Evolutionary conservation across 2,329 filamentous ascomycete species (phyloP), one percentile per base, ranked within the genome.

Genomic region (Tolypocladium nubicola): DNA sequence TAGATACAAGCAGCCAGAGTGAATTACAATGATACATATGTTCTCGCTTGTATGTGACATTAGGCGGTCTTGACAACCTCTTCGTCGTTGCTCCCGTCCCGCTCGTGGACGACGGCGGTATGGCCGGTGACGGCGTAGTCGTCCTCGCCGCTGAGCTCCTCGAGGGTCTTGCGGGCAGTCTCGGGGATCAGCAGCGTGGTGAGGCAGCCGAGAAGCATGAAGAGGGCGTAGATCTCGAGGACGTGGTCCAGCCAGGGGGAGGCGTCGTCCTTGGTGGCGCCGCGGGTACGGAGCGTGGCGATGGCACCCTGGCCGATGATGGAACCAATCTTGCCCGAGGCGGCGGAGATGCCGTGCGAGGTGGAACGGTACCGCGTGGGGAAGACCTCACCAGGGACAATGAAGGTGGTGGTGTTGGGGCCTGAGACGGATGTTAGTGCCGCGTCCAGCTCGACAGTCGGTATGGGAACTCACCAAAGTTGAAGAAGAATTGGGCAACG

Each of bases 181-280:
- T 90, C 88, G 9, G 85, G 85, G 59, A 90, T 88, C 58, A 89
- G 73, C 1, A 88, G 71, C 1, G 86, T 86, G 11, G 86, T 88
- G 67, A 87, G 78, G 72, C 82, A 76, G 57, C 88, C 88, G 58
- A 83, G 75, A 39, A 90, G 78, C 88, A 90, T 91, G 78, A 92
- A 90, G 35, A 89, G 76, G 7, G 87, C 86, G 66, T 79, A 81
- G 64, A 90, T 90, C 76, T 89, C 76, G 67, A 91, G 82, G 45
- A 90, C 87, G 70, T 90, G 87, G 73, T 90, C 79, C 70, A 91
- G 79, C 88, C 87, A 91, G 1, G 86, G 87, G 19, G 69, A 65
- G 0, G 66, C 61, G 60, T 75, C 73, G 2, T 56, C 61, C 9
- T 62, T 57, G 39, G 73, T 73, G 19, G 73, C 76, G n/a, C 75